A percentile compares a stretch with the other conserved stretches of the same genome.
Evolutionary conservation across 2,329 filamentous ascomycete species (phyloP).

Genomic region (Macroventuria anomochaeta): DNA sequence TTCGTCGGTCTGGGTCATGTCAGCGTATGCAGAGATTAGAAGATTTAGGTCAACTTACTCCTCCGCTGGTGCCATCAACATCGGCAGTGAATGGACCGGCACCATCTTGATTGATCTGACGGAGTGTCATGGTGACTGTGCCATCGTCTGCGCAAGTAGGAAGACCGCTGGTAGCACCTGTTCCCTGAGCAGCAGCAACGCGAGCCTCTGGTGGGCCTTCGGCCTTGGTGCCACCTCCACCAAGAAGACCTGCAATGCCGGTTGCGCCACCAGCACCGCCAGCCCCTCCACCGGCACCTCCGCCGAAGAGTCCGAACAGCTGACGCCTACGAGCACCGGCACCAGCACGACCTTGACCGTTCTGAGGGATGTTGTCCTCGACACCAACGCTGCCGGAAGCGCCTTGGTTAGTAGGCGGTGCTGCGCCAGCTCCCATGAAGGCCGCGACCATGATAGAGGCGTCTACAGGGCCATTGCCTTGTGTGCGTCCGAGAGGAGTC

Average conservation of each 20-base stretch:
- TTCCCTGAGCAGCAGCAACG: constrained; percentile 62
- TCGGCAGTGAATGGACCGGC: constrained; percentile 68
- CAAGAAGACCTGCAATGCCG: constrained; percentile 40
- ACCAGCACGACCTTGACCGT: constrained; percentile 12
- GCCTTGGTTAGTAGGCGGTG: constrained; percentile 41
- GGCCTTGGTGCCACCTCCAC: constrained; percentile 56
- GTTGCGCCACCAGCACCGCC: constrained; percentile 33
- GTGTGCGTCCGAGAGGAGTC: constrained; percentile 67
- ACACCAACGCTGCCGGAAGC: constrained; percentile 40
- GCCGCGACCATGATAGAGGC: constrained; percentile 63
- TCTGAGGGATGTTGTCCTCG: constrained; percentile 40
- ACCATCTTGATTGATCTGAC: constrained; percentile 73
- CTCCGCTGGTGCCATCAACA: constrained; percentile 69
- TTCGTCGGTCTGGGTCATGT: constrained; percentile 53
- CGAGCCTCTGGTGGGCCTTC: constrained; percentile 58
- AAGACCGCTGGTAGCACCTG: constrained; percentile 61
- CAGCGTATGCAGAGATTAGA: not conserved
- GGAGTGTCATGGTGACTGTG: constrained; percentile 67
- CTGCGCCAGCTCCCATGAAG: constrained; percentile 60
- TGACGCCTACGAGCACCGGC: constrained; percentile 35
- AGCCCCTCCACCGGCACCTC: constrained; percentile 38
- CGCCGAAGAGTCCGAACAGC: constrained; percentile 46
- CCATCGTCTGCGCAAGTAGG: constrained; percentile 68
- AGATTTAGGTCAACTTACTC: constrained; percentile 36
- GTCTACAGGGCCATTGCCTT: constrained; percentile 66